Conservation (phyloP, 306 rosid genomes). For the Ormosia semicastrata region DNA sequence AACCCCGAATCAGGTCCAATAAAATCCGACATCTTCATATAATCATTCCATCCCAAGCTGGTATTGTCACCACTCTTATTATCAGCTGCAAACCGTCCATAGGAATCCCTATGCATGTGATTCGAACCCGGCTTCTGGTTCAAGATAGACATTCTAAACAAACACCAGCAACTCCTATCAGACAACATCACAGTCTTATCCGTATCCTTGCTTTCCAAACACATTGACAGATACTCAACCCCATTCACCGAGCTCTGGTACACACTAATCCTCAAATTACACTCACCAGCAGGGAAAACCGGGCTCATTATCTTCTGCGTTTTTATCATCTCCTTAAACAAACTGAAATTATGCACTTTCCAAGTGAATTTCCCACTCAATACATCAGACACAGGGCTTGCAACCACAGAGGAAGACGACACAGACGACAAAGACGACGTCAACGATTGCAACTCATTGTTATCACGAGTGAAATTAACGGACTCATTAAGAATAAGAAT, state of each 20-base stretch:
- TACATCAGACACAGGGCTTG: conserved; percentile 71
- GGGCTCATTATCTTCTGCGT: conserved; percentile 99
- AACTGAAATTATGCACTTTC: conserved; percentile 93
- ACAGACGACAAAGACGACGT: conserved; percentile 36
- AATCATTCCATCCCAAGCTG: conserved; percentile 99
- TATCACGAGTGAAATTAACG: conserved; percentile 81
- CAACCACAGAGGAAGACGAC: conserved; percentile 55
- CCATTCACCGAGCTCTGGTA: conserved; percentile 95
- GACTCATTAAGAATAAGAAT: conserved; percentile 86
- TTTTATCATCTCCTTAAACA: conserved; percentile 92
- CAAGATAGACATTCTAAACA: conserved; percentile 94
- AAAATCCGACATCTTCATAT: conserved; percentile 94
- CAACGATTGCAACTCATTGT: conserved; percentile 69
- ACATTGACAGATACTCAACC: conserved; percentile 91
- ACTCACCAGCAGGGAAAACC: conserved; percentile 96
- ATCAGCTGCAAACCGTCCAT: conserved; percentile 95
- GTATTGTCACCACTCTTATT: conserved; percentile 98
- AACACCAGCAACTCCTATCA: conserved; percentile 99
- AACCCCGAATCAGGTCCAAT: conserved; percentile 82
- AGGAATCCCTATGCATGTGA: conserved; percentile 98
- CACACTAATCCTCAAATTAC: conserved; percentile 98
- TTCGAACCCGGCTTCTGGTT: conserved; percentile 89
- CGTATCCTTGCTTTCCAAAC: conserved; percentile 97
- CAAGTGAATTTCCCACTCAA: conserved; percentile 97
- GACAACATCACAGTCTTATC: conserved; percentile 78